Evolutionary conservation across 177 flowering plant genomes (phyloP).

Genomic region (Vitis hybrid): DNA sequence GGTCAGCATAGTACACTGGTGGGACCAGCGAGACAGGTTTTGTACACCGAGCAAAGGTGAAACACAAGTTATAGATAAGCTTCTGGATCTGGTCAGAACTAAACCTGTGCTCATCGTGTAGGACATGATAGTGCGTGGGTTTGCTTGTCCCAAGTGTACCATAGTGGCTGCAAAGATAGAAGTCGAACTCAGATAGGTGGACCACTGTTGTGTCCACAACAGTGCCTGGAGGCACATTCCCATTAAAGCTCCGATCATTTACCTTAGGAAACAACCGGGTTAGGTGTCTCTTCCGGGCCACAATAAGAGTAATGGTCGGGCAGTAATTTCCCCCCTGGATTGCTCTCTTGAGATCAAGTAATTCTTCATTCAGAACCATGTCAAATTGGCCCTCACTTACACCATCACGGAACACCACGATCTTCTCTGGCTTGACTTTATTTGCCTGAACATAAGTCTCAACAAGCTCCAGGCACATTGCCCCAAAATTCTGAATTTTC

Average conservation of each 20-base stretch:
- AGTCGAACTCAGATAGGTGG: slow-evolving; percentile 65
- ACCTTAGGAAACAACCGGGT: slow-evolving; percentile 61
- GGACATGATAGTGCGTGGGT: slow-evolving; percentile 70
- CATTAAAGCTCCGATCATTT: slow-evolving; percentile 27
- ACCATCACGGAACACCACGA: slow-evolving; percentile 80
- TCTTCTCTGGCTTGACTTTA: slow-evolving; percentile 45
- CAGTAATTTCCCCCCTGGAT: slow-evolving; percentile 28
- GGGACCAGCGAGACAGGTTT: slow-evolving; percentile 81
- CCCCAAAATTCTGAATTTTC: slow-evolving; percentile 52
- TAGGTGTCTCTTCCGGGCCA: slow-evolving; percentile 75
- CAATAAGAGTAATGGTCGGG: slow-evolving; percentile 64
- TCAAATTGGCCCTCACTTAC: slow-evolving; percentile 84
- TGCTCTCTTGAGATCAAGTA: slow-evolving; percentile 41
- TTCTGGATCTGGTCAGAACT: slow-evolving; percentile 59
- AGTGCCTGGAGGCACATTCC: slow-evolving; percentile 76
- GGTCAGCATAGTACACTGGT: slow-evolving; percentile 81
- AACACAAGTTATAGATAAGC: slow-evolving; percentile 68
- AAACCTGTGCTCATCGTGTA: slow-evolving; percentile 65
- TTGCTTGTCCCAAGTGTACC: slow-evolving; percentile 85
- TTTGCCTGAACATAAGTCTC: slow-evolving; percentile 39
- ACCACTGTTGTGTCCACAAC: slow-evolving; percentile 71
- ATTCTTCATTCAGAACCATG: slow-evolving; percentile 75
- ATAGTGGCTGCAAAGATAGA: slow-evolving; percentile 74
- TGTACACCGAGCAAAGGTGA: slow-evolving; percentile 81
- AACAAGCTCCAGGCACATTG: slow-evolving; percentile 61